Evolutionary conservation across 306 rosid species (phyloP), one percentile per base, ranked within the genome.

Genomic region (Geum urbanum): DNA sequence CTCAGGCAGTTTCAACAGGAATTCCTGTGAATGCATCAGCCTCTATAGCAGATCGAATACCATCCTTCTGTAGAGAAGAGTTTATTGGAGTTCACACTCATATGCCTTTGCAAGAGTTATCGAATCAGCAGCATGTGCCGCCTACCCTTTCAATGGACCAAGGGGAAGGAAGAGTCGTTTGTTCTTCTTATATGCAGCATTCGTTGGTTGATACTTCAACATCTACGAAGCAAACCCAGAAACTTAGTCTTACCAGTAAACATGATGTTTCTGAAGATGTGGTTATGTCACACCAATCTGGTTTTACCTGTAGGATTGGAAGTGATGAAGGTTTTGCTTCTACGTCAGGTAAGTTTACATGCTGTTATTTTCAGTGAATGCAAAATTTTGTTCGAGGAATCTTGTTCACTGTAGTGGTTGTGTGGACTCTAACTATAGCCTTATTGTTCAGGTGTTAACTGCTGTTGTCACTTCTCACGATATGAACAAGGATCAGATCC

Each of bases 51-150:
- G 81, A 80, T 76, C 81, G 22, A 79, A 44, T 60, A 58, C 77
- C 80, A 10, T 37, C 78, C 40, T 72, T 57, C 5, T 62, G 24
- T 52, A 76, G 78, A 50, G 82, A 79, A 61, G 80, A 63, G 62
- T 60, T 71, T 45, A 51, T 13, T 72, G 72, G 83, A 67, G 75
- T 58, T 66, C 74, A 69, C 45, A 67, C 81, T 53, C 69, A 54
- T 71, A 68, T 76, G 49, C 80, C 65, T 51, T 71, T 70, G 59
- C 54, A 73, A 50, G 90, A 87, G 70, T 75, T 79, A 81, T 77
- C 86, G 7, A 83, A 75, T 72, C 84, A 82, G 43, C 84, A 76
- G 0, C 81, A 74, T 46, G 67, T 76, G 12, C 47, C 77, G 72
- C 53, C 79, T 71, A 75, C 74, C 70, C 56, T 47, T 60, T 51